Percentiles rank a stretch among this genome's conserved stretches.
These are phyloP conservation scores for Cyberlindnera maclurae DNA, from an alignment of 805 yeast genomes.

Conservation along the genomic window DNA sequence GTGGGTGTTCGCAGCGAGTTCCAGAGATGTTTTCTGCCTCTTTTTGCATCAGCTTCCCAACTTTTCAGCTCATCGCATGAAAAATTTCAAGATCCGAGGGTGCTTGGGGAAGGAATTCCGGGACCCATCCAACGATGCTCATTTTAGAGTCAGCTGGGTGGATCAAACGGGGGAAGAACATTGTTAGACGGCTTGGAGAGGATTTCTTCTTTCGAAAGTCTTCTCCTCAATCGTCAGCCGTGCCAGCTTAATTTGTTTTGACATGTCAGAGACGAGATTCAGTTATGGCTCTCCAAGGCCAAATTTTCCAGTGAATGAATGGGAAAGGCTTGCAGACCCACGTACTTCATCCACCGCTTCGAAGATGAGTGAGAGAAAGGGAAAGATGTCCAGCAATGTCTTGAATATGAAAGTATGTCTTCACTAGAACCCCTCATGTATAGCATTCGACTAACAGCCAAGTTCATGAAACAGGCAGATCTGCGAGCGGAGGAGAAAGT, in stretches of 20 bases:
- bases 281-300: too few relatives aligned
- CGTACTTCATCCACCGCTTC: too few relatives aligned
- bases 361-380: conserved; percentile 6
- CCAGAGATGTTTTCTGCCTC: background rate
- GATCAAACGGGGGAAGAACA: too few relatives aligned
- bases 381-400: conserved; percentile 53
- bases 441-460: background rate
- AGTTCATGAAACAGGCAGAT: conserved; percentile 46
- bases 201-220: too few relatives aligned
- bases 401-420: conserved; percentile 57
- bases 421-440: background rate
- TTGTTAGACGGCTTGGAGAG: too few relatives aligned
- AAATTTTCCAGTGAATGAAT: too few relatives aligned
- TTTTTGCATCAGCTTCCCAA: background rate
- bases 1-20: too few relatives aligned
- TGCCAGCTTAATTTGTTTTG: too few relatives aligned
- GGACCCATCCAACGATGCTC: background rate
- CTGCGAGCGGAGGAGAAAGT: conserved; percentile 27
- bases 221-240: too few relatives aligned
- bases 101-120: background rate
- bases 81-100: conserved; percentile 1
- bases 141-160: too few relatives aligned
- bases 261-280: too few relatives aligned
- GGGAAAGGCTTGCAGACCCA: too few relatives aligned
- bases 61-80: conserved; percentile 16